Evolutionary conservation across 1,139 yeast species (phyloP), one percentile per base, ranked within the genome.

Genomic region (Yamadazyma spencermartinsiae): DNA sequence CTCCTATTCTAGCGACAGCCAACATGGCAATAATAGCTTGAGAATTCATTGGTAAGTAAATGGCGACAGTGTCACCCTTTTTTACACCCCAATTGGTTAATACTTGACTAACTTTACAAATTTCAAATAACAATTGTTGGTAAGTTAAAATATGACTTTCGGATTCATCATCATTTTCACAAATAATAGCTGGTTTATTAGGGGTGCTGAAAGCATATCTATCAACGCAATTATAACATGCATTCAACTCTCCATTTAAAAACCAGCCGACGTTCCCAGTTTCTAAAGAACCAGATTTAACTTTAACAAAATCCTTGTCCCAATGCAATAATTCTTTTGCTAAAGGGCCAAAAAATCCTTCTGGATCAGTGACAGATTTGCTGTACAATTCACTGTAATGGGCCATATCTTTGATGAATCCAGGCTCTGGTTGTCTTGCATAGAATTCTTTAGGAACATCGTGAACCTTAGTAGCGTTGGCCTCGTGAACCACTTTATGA

Each of bases 31-130:
- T 76, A 43, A 92, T 79, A 37, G 98, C 96, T 65, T 89, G 96
- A 40, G 97, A 88, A 46, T 88, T 89, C 98, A 92, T 92, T 59
- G 98, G 98, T 69, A 92, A 71, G 68, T 92, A 92, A 50, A 92
- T 84, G 45, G 97, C 98, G 44, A 92, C 98, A 31, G 95, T 87
- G 61, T 92, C 98, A 61, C 98, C 98, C 65, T 87, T 87, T 51
- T 72, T 65, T 55, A 92, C 82, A 46, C 98, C 98, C 88, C 95
- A 87, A 39, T 82, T 73, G 56, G 78, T 68, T 61, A 92, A 77
- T 25, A 89, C 87, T 56, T 90, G 95, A 16, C 98, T 96, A 36
- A 87, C 87, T 58, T 83, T 80, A 51, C 88, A 84, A 30, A 92
- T 96, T 59, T 88, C 90, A 54, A 85, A 79, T 59, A 90, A 76